Base-by-base conservation (phyloP, 306 rosid species). In the Notholithocarpus densiflorus region DNA sequence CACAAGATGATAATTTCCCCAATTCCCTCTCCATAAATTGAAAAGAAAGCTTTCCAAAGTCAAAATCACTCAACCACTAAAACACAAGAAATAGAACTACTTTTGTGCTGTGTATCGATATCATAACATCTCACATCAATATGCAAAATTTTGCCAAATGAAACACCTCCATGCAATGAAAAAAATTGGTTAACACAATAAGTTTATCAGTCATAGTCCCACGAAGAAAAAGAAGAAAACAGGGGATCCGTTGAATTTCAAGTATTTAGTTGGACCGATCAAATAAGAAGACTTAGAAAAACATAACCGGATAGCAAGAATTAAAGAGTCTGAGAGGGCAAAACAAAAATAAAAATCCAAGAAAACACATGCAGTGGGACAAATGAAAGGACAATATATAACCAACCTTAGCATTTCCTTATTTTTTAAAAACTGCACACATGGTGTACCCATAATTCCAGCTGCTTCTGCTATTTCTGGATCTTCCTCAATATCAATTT, bases 401-500 rank as follows among this genome's bases (percentile, higher is more conserved):
- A 74, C 92, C 83, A 51, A 89, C 98, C 88, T 78, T 80, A 92
- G 75, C 94, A 88, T 92, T 82, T 92, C 98, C 89, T 92, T 94
- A 80, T 91, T 94, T 86, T 91, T 91, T 82, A 90, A 94, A 86
- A 86, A 94, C 87, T 92, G 98, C 85, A 94, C 97, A 45, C 97
- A 92, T n/a, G 97, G 98, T 75, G 98, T 92, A 65, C 98, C 97
- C 98, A 88, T 94, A 84, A 94, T 92, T 69, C 91, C 97, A 45
- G 97, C 97, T 72, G 98, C 98, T 86, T 88, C 97, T 21, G 98
- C 97, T 80, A 94, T 72, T 88, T 94, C 98, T 48, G 82, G 98
- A 87, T 94, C 98, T 84, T 94, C 98, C 87, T 94, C 98, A 24
- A 94, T 92, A 82, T 94, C 98, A 84, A 94, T 94, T 89, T 94